Percentiles rank a stretch among this genome's conserved stretches.
These are phyloP conservation scores for Angophora floribunda DNA, from an alignment of 345 rosid genomes.

Conservation along the genomic window DNA sequence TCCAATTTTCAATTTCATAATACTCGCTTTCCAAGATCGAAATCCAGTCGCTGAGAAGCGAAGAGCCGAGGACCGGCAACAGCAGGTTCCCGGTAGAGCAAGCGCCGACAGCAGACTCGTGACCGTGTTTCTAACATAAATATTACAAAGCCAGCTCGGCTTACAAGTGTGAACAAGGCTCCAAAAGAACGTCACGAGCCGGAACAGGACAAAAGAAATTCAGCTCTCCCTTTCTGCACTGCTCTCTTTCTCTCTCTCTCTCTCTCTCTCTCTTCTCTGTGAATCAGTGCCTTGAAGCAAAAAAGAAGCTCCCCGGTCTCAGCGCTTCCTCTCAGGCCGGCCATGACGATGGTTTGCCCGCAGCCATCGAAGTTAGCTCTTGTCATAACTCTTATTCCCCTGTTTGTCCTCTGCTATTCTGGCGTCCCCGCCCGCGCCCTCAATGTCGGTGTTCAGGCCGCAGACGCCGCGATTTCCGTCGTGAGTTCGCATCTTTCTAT, in stretches of 20 bases:
- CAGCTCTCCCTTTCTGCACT: neutral
- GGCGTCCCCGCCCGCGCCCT: constrained; percentile 36
- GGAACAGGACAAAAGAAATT: constrained; percentile 17
- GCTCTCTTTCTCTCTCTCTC: neutral
- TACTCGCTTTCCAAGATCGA: neutral
- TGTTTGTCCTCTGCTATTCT: constrained; percentile 2
- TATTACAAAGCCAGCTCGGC: neutral
- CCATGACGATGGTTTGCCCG: constrained; percentile 3
- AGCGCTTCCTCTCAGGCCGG: neutral
- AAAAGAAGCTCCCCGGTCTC: constrained; percentile 13
- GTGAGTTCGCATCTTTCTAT: too few relatives aligned
- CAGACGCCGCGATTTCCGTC: constrained; percentile 36
- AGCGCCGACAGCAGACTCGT: neutral
- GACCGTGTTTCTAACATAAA: neutral
- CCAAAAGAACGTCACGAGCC: constrained; percentile 37
- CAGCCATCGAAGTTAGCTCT: constrained; percentile 5
- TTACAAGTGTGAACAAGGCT: neutral
- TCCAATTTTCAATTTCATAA: neutral
- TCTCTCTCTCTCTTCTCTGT: neutral
- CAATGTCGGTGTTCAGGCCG: constrained; percentile 59
- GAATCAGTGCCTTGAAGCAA: constrained; percentile 15
- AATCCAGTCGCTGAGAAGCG: neutral
- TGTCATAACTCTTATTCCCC: neutral
- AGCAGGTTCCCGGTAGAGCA: neutral
- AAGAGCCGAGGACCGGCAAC: neutral